Percentiles rank a stretch among this genome's conserved stretches.
phyloP scores from a whole-genome alignment of 2,329 filamentous ascomycete genomes.

The Corniculantispora saksenae region DNA sequence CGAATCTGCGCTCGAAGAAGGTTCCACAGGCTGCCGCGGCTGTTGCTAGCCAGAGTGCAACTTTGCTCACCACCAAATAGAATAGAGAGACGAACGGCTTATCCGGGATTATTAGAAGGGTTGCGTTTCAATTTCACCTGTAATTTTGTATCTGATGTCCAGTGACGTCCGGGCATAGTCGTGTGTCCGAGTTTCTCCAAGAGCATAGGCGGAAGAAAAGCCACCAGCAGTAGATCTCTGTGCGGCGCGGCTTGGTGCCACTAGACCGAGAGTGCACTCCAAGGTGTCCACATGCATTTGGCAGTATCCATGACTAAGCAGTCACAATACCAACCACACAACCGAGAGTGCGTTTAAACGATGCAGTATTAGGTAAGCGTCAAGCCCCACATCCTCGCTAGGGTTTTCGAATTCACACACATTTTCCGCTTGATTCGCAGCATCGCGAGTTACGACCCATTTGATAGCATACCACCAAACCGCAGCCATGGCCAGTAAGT shows the following conservation, averaged over 20 bases:
- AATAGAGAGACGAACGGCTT: background rate
- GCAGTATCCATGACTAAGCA: background rate
- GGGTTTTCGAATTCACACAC: constrained; percentile 22
- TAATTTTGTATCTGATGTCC: background rate
- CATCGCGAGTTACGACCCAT: constrained; percentile 20
- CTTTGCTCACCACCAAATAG: constrained; percentile 13
- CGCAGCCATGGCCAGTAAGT: constrained; percentile 47
- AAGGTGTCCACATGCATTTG: no score
- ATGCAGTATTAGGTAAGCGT: constrained; percentile 27
- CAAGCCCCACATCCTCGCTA: constrained; percentile 26
- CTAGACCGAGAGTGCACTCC: no score
- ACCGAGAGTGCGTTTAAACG: no score
- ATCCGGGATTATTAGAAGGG: background rate
- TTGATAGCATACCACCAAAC: constrained; percentile 25
- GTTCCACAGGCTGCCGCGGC: constrained; percentile 66
- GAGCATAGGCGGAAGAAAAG: no score
- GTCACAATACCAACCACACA: background rate
- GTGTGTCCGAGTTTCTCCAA: no score
- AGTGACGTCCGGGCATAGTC: no score
- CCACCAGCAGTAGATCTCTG: no score
- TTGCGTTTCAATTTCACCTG: background rate
- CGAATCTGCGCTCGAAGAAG: constrained; percentile 68
- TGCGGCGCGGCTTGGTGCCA: no score
- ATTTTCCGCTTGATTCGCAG: constrained; percentile 29
- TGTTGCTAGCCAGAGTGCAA: constrained; percentile 45